Evolutionary conservation across 208 protist genomes (phyloP), one percentile per base, ranked within the genome.

Genomic region (Leishmania lainsoni): DNA sequence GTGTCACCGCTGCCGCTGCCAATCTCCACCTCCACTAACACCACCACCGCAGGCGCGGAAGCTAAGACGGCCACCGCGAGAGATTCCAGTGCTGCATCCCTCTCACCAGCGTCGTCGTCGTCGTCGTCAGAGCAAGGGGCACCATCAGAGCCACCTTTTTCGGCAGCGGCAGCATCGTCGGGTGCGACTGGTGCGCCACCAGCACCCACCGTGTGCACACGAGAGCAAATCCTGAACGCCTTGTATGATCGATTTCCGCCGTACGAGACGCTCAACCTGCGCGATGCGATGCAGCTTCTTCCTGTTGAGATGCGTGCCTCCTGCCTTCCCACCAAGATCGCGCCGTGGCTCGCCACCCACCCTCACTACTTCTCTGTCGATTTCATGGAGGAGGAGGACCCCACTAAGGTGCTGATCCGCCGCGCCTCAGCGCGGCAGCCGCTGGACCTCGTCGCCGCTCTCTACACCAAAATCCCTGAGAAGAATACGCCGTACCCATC

Each of bases 201-300:
- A 0, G 74, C 76, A 20, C 77, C 75, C 1, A 84, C 87, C 66
- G 78, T 81, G 49, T 92, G 91, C 84, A 91, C 89, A 3, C 88
- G 87, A 14, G 86, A 83, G 35, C 85, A 95, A 59, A 78, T 94
- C 5, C 71, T 95, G 17, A 97, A 95, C 79, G 85, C 90, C 59
- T 85, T 89, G 32, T 97, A 92, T 83, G 93, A 97, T 81, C 86
- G 87, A 45, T 90, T 97, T 54, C 92, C 92, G 14, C 79, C 87
- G 0, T 17, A 93, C 51, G 52, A 81, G 29, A 89, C 83, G 16
- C 87, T 95, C n/a, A 93, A 84, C 68, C 76, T 94, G 42, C 80
- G 77, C 10, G 92, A 95, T 20, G 83, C 89, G 20, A 76, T 94
- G 58, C 84, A 14, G 22, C 87, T 97, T 68, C 86, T 97, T 20